Base-by-base conservation (phyloP, 2,329 filamentous ascomycete genomes). In the Sarocladiaceae sp. region DNA sequence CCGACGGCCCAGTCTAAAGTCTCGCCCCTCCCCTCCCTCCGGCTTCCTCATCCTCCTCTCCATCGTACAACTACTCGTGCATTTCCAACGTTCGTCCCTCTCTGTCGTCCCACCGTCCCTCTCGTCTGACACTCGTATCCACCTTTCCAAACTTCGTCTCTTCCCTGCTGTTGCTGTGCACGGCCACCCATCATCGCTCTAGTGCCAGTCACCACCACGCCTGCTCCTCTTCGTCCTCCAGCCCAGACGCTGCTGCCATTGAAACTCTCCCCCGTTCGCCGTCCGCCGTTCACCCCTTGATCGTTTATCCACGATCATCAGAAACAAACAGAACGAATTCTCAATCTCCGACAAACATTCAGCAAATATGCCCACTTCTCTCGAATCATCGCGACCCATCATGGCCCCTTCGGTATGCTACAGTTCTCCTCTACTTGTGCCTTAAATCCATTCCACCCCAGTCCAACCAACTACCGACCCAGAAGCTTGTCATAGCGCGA, bases 351-450 rank as follows among this genome's bases (percentile, higher is more conserved):
- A 21, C 16, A 23, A 10, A 44, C 24, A 16, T 31, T 9, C 27
- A 33, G n/a, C 44, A 54, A 57, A 51, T 45, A 80, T 80, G 76
- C 73, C 75, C 58, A 60, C 69, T 49, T 80, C 76, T n/a, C 56
- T 80, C 47, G 76, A 80, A 45, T 80, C 76, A 34, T 69, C 74
- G 44, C 74, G 76, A 58, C 76, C 76, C 55, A 80, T 80, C 60
- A 79, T 80, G 76, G 74, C 74, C 48, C 72, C 75, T 39, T 80
- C 76, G 57, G 76, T 80, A 76, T 45, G 76, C n/a, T n/a, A n/a
- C n/a, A n/a, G n/a, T 76, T 49, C 41, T 40, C 37, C 11, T 46
- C 45, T 15, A 45, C 33, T 29, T 40, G 26, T 19, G 24, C 45
- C 43, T 50, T 33, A 18, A 18, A 7, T 18, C 9, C 10, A 7